These are phyloP conservation scores for Cucumis melo DNA, from an alignment of 306 rosid genomes.

Conservation along the genomic window DNA sequence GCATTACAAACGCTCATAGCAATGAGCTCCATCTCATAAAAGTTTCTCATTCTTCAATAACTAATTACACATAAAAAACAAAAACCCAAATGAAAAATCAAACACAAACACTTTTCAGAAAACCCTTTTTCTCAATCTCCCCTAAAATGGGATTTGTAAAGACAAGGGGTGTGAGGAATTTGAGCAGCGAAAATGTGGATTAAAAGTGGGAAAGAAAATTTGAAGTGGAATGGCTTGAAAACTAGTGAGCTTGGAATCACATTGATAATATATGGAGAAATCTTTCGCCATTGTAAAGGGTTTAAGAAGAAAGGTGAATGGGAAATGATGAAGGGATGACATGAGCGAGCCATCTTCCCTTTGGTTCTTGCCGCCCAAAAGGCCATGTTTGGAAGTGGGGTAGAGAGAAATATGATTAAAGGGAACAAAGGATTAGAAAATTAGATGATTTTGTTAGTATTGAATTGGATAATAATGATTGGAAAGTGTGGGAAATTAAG, in stretches of 20 bases:
- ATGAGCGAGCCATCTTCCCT: neutral
- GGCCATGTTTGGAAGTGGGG: neutral
- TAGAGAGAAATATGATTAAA: neutral
- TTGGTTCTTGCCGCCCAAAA: constrained; percentile 4
- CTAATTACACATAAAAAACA: neutral
- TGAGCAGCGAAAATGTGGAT: neutral
- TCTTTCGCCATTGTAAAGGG: neutral
- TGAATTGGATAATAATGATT: neutral
- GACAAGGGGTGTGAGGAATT: neutral
- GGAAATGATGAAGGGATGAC: constrained; percentile 2
- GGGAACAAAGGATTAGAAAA: neutral
- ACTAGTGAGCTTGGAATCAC: neutral
- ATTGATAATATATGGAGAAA: neutral
- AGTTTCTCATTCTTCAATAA: constrained; percentile 36
- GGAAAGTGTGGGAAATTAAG: neutral
- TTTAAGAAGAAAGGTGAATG: neutral
- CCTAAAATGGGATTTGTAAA: neutral
- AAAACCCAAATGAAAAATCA: neutral
- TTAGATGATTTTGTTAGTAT: neutral
- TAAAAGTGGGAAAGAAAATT: neutral
- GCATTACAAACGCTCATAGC: constrained; percentile 12
- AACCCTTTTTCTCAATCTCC: neutral
- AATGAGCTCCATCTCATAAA: constrained; percentile 14
- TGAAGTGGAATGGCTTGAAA: neutral
- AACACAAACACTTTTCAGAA: neutral